Base-by-base conservation (phyloP, 768 basidiomycete genomes). In the Mycena filopes region DNA sequence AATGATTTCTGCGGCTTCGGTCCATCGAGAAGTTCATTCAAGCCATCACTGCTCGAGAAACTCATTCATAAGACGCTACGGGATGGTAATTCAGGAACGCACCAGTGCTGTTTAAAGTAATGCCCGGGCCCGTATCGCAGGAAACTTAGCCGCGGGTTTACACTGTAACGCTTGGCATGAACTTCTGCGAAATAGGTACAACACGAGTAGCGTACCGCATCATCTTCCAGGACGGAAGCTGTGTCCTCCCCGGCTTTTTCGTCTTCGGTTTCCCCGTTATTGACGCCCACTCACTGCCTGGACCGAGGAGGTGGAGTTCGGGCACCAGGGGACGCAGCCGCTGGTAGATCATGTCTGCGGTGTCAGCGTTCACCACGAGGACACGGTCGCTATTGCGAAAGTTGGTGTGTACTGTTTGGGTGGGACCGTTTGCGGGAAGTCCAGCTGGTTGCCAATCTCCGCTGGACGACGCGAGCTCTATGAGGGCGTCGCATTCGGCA, bases 61-160 rank as follows among this genome's bases (percentile, higher is more conserved):
- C 20, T 26, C 2, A 21, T 5, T 20, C 10, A n/a, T 23, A 40
- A 33, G 10, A 4, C 1, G n/a, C 7, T n/a, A n/a, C 20, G 21
- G 11, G 25, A 12, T 25, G 12, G 18, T 12, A 12, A 33, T 12
- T n/a, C n/a, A n/a, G 31, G 12, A 26, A 53, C 18, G 13, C n/a
- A 40, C 51, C 80, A 65, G 28, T 69, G 67, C 23, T 60, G 68
- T 38, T 70, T 72, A 72, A 82, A 82, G 63, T 78, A 82, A 59
- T 83, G 77, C 2, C 81, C 81, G 1, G 81, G 77, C 3, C 79
- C 81, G 63, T 82, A 83, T 36, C 80, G 77, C 26, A 83, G 69
- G 66, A 83, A 83, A 45, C 80, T 82, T 18, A 84, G 74, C 3
- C 81, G 77, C 12, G 81, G 69, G 63, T 84, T 82, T 13, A 84